Percentiles rank a stretch among this genome's conserved stretches.
Conservation (phyloP, 192 early-diverging fungal species). For the Backusella tarrabulga region DNA sequence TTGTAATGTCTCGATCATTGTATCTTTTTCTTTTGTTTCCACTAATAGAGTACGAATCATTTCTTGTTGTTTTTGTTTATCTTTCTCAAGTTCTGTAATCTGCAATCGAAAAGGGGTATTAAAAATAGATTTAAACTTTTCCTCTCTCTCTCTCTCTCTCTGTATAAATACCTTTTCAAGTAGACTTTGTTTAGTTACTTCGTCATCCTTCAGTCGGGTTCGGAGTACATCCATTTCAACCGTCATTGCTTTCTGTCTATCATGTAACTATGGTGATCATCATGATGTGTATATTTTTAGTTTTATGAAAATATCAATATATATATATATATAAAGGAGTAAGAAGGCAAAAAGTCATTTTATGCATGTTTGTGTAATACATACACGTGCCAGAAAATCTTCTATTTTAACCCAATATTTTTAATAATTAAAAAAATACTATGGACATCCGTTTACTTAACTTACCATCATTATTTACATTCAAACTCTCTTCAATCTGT, state of each 20-base stretch:
- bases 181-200: constrained; percentile 27
- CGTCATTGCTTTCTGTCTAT: constrained; percentile 23
- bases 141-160: too few species aligned
- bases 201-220: constrained; percentile 18
- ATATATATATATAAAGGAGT: neutral
- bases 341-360: neutral
- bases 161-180: constrained; percentile 25
- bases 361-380: neutral
- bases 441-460: neutral
- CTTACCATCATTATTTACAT: neutral
- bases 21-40: neutral
- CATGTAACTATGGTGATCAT: constrained; percentile 7
- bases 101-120: neutral
- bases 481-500: neutral
- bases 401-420: neutral
- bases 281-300: neutral
- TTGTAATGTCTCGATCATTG: neutral
- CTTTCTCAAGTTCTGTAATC: constrained; percentile 34
- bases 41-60: neutral
- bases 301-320: too few species aligned
- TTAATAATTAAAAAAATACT: neutral
- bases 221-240: constrained; percentile 22
- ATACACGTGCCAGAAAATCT: constrained; percentile 14
- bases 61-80: constrained; percentile 18
- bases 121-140: neutral